A percentile compares a stretch with the other conserved stretches of the same genome.
phyloP scores from a whole-genome alignment of 2,329 filamentous ascomycete species.

The Curvularia sp. region DNA sequence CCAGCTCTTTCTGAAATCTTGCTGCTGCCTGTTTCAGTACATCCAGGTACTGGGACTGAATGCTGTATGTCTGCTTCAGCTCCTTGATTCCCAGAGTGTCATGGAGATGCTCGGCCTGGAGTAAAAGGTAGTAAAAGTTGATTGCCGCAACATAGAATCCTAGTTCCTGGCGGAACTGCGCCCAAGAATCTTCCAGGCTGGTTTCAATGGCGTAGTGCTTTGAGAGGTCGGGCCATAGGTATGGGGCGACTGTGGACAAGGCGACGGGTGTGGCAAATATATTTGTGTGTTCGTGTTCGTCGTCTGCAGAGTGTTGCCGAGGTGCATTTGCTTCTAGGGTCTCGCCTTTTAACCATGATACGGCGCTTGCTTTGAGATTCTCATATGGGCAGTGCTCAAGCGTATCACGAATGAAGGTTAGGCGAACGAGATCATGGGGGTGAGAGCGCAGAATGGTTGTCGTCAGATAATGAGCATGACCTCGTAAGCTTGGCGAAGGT shows the following conservation, averaged over 20 bases:
- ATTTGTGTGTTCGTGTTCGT: conserved; percentile 26
- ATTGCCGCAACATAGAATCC: conserved; percentile 63
- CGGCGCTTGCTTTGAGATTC: conserved; percentile 64
- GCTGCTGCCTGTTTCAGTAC: conserved; percentile 52
- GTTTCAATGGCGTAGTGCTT: conserved; percentile 45
- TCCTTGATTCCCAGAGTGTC: conserved; percentile 56
- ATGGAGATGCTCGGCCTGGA: conserved; percentile 59
- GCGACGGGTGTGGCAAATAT: conserved; percentile 59
- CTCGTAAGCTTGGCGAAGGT: conserved; percentile 56
- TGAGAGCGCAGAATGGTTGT: conserved; percentile 61
- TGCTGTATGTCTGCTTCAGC: conserved; percentile 51
- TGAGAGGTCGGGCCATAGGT: conserved; percentile 60
- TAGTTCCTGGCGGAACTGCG: conserved; percentile 60
- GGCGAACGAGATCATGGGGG: conserved; percentile 59
- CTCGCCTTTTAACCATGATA: conserved; percentile 68
- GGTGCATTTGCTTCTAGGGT: conserved; percentile 58
- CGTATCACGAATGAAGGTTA: conserved; percentile 63
- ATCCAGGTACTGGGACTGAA: conserved; percentile 54
- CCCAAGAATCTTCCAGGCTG: conserved; percentile 44
- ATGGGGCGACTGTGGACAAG: conserved; percentile 58
- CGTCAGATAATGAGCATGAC: conserved; percentile 59
- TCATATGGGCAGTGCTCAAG: conserved; percentile 62
- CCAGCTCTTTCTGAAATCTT: conserved; percentile 50
- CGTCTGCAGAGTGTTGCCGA: conserved; percentile 14
- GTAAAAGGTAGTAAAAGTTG: conserved; percentile 66